phyloP scores from a whole-genome alignment of 2,329 filamentous ascomycete genomes.

The Exophiala phaeomuriformis region DNA sequence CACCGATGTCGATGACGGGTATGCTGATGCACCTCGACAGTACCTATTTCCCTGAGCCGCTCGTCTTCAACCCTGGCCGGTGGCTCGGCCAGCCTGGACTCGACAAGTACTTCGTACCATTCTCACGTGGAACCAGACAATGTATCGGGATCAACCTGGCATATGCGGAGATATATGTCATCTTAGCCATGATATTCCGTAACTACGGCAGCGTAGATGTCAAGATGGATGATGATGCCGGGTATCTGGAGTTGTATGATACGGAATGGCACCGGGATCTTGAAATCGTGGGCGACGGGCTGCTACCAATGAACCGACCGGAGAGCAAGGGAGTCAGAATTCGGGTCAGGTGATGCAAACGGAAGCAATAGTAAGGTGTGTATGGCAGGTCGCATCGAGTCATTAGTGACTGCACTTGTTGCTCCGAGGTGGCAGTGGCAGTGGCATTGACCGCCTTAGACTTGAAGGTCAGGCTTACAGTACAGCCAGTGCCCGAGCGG shows the following conservation, averaged over 20 bases:
- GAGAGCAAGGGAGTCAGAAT: constrained; percentile 4
- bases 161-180: constrained; percentile 18
- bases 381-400: too few species aligned
- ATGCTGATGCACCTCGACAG: constrained; percentile 27
- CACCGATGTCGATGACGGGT: constrained; percentile 27
- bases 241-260: constrained; percentile 7
- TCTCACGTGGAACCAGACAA: constrained; percentile 35
- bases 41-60: constrained; percentile 24
- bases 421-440: too few species aligned
- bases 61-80: constrained; percentile 30
- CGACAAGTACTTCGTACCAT: constrained; percentile 35
- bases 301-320: constrained; percentile 10
- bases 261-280: constrained; percentile 12
- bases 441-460: too few species aligned
- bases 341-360: constrained; percentile 1
- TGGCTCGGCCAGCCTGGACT: neutral
- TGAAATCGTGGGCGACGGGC: constrained; percentile 17
- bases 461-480: too few species aligned
- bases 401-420: too few species aligned
- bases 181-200: constrained; percentile 17
- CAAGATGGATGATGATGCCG: constrained; percentile 11
- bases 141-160: constrained; percentile 37
- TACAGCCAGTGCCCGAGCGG: too few species aligned
- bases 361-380: too few species aligned
- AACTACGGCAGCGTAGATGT: constrained; percentile 18